Evolutionary conservation across 2,329 filamentous ascomycete species (phyloP).

Genomic region (Sordariomycetes sp.): DNA sequence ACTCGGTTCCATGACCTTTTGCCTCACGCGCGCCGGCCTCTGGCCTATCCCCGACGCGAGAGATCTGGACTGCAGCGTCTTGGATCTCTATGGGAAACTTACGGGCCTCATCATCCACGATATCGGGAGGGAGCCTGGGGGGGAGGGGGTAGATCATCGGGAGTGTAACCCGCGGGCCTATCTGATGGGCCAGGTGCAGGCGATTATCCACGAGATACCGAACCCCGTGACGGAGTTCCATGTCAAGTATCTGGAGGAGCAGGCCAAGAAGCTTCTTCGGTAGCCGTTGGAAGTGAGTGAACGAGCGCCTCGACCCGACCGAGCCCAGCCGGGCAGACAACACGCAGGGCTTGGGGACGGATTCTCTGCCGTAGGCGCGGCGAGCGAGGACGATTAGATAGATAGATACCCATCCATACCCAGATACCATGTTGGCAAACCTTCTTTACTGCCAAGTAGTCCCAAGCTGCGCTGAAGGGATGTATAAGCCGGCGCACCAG

Average conservation of each 20-base stretch:
- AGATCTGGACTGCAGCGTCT: constrained; percentile 12
- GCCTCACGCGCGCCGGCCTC: constrained; percentile 16
- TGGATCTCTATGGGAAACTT: constrained; percentile 11
- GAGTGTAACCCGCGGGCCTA: constrained; percentile 11
- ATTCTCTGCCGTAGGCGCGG: no score
- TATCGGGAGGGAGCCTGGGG: constrained; percentile 9
- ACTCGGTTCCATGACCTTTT: constrained; percentile 19
- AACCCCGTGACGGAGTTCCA: constrained; percentile 5
- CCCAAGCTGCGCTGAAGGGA: no score
- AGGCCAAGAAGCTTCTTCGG: constrained; percentile 5
- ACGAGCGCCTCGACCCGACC: no score
- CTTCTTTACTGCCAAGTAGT: no score
- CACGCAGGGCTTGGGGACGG: no score
- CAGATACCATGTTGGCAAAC: no score
- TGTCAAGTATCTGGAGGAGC: constrained; percentile 6
- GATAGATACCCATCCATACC: no score
- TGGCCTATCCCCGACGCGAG: constrained; percentile 16
- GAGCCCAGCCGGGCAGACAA: no score
- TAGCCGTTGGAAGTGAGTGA: neutral
- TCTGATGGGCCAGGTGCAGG: constrained; percentile 9
- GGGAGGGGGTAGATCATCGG: constrained; percentile 8
- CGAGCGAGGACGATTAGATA: no score
- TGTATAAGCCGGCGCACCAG: no score
- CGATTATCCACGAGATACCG: constrained; percentile 10
- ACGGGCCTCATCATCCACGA: constrained; percentile 15